phyloP scores from a whole-genome alignment of 2,329 filamentous ascomycete species.

The Fusarium newnesense region DNA sequence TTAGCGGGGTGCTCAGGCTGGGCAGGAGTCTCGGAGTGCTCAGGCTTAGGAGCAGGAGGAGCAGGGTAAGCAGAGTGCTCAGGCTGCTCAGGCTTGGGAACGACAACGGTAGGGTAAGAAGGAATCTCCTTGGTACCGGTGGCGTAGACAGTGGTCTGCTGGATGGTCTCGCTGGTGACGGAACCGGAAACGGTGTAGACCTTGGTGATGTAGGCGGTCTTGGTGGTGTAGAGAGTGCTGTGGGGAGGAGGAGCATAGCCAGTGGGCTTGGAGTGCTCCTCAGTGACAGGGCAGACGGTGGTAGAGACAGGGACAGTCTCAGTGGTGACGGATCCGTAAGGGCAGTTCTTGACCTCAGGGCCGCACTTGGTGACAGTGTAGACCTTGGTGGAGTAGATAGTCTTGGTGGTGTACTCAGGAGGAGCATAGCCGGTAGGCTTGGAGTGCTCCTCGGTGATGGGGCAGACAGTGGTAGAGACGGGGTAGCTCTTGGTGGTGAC shows the following conservation, averaged over 20 bases:
- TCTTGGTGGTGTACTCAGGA: slow-evolving; percentile 48
- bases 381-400: slow-evolving; percentile 46
- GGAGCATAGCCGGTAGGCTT: slow-evolving; percentile 31
- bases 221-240: slow-evolving; percentile 46
- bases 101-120: slow-evolving; percentile 26
- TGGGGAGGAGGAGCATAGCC: slow-evolving; percentile 27
- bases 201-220: slow-evolving; percentile 47
- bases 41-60: slow-evolving; percentile 16
- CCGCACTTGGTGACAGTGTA: slow-evolving; percentile 48
- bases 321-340: slow-evolving; percentile 45
- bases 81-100: slow-evolving; percentile 22
- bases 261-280: slow-evolving; percentile 31
- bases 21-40: slow-evolving; percentile 4
- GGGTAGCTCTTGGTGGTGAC: slow-evolving; percentile 31
- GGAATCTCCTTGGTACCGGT: slow-evolving; percentile 35
- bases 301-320: slow-evolving; percentile 7
- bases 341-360: slow-evolving; percentile 44
- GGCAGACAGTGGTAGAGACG: slow-evolving; percentile 37
- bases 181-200: slow-evolving; percentile 48
- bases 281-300: slow-evolving; percentile 14
- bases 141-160: slow-evolving; percentile 26
- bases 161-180: slow-evolving; percentile 41
- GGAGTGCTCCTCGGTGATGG: slow-evolving; percentile 28
- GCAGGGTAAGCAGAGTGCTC: slow-evolving; percentile 15
- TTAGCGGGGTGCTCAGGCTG: slow-evolving; percentile 10